These are phyloP conservation scores for Solanum hybrid DNA, from an alignment of 305 asterid species.

Conservation along the genomic window DNA sequence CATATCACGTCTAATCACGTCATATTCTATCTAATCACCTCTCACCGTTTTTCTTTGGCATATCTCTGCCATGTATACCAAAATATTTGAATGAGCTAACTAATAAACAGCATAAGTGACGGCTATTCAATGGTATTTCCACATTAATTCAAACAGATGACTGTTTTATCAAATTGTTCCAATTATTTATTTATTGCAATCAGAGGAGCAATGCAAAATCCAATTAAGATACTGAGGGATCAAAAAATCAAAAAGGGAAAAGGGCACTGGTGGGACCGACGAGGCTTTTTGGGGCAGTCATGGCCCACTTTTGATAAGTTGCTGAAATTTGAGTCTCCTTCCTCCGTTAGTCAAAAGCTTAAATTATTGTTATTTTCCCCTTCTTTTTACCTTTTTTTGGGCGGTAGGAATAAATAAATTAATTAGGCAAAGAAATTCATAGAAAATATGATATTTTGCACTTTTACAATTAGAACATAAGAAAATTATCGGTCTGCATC, in stretches of 20 bases:
- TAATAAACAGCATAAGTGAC: neutral
- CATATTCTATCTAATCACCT: neutral
- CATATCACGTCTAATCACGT: no score
- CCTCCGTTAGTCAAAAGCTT: neutral
- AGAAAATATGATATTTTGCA: neutral
- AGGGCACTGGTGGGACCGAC: neutral
- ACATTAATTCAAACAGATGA: neutral
- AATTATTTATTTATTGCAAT: neutral
- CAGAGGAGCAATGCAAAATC: neutral
- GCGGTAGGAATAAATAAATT: neutral
- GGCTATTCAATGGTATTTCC: neutral
- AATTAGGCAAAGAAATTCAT: neutral
- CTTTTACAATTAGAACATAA: neutral
- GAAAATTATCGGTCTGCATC: neutral
- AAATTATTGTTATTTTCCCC: neutral
- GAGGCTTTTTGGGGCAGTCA: neutral
- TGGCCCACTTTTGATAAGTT: neutral
- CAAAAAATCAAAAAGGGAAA: neutral
- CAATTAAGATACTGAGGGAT: neutral
- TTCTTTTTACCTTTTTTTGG: neutral
- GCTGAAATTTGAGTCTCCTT: neutral
- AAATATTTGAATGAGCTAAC: neutral
- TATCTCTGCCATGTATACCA: neutral
- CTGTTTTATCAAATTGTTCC: neutral
- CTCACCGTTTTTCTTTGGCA: accelerated